Percentiles rank a stretch among this genome's conserved stretches.
phyloP scores from a whole-genome alignment of 257 asterid genomes.

The Solanum rostratum region DNA sequence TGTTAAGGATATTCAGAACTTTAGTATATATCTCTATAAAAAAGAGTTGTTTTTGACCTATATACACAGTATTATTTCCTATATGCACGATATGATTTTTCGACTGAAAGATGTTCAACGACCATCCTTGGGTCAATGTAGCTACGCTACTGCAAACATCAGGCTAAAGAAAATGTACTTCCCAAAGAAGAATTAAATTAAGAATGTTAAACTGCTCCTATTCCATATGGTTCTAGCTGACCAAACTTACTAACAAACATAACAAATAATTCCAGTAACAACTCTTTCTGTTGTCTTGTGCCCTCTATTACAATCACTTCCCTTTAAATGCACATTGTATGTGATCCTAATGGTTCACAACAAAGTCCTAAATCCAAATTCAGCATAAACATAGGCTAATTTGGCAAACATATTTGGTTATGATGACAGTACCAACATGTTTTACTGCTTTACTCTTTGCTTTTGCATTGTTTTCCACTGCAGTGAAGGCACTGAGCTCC shows the following conservation, averaged over 20 bases:
- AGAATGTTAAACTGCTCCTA: neutral
- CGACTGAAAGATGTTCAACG: too few relatives aligned
- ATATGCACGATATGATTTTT: too few relatives aligned
- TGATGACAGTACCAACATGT: slow-evolving; percentile 26
- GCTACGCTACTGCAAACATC: too few relatives aligned
- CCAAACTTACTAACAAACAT: slow-evolving; percentile 17
- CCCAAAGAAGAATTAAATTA: neutral
- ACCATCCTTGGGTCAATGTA: too few relatives aligned
- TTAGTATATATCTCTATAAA: too few relatives aligned
- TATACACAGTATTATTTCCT: too few relatives aligned
- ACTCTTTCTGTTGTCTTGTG: neutral
- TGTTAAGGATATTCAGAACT: too few relatives aligned
- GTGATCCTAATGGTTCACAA: neutral
- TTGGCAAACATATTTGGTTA: neutral
- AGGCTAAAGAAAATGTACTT: neutral
- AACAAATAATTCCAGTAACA: neutral
- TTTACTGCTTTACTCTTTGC: slow-evolving; percentile 7
- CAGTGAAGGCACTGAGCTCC: slow-evolving; percentile 30
- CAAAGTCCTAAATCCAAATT: neutral
- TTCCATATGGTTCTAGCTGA: slow-evolving; percentile 20
- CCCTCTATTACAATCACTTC: neutral
- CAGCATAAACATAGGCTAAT: neutral
- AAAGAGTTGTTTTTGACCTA: too few relatives aligned
- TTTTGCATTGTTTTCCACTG: slow-evolving; percentile 1
- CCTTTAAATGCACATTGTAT: slow-evolving; percentile 18